These are phyloP conservation scores for Thielaviopsis populi DNA, from an alignment of 2,329 filamentous ascomycete species.

Conservation along the genomic window DNA sequence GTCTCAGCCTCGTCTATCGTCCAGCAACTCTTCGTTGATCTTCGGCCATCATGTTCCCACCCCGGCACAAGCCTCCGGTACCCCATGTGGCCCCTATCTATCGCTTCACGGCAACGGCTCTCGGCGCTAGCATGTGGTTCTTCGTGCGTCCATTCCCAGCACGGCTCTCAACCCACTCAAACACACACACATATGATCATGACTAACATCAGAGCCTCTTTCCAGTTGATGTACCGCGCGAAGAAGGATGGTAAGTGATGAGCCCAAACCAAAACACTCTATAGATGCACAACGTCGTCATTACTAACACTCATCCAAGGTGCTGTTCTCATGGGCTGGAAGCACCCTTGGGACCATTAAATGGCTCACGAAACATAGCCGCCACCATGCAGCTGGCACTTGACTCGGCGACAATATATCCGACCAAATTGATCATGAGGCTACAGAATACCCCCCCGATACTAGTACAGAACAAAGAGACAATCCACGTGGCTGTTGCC, in stretches of 20 bases:
- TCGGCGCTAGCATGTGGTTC: constrained; percentile 98
- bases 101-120: constrained; percentile 68
- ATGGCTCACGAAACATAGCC: constrained; percentile 17
- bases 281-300: neutral
- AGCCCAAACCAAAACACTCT: too few relatives aligned
- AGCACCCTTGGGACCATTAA: constrained; percentile 93
- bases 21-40: neutral
- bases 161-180: neutral
- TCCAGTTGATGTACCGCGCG: constrained; percentile 86
- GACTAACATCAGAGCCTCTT: neutral
- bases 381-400: too few relatives aligned
- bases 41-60: constrained; percentile 5
- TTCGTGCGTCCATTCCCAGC: constrained; percentile 49
- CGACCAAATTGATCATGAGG: neutral
- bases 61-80: constrained; percentile 25
- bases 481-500: neutral
- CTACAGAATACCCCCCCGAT: neutral
- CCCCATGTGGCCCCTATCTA: constrained; percentile 50
- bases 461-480: neutral
- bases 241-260: constrained; percentile 66
- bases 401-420: neutral
- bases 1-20: neutral
- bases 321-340: constrained; percentile 75
- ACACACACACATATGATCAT: neutral
- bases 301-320: constrained; percentile 27